Base-by-base conservation (phyloP, 495 filamentous ascomycete species). In the Durotheca rogersii region DNA sequence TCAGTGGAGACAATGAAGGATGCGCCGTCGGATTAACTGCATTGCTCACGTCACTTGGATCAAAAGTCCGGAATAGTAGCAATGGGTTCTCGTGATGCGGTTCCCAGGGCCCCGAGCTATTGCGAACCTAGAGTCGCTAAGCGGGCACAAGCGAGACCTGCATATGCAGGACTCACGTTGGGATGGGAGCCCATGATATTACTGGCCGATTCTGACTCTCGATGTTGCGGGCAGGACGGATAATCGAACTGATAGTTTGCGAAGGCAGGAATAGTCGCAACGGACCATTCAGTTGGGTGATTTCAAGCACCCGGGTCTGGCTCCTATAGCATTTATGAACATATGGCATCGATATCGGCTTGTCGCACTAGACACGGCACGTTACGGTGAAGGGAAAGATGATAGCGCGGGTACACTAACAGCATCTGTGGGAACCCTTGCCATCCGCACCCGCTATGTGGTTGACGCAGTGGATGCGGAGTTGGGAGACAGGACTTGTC, bases 1-100 rank as follows among this genome's bases (percentile, higher is more conserved):
- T n/a, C 4, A 2, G 17, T 38, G 30, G 20, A 44, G 45, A 58
- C 32, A 58, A 58, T 48, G 32, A 58, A 58, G 35, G 7, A n/a
- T n/a, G n/a, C n/a, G n/a, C n/a, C n/a, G n/a, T 17, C 19, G 41
- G 33, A 23, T 39, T 45, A 32, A 27, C 36, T 53, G 29, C 39
- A 37, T 40, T 10, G 20, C 23, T 17, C 12, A 29, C 32, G 29
- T 41, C 49, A 23, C 29, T 25, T 15, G 35, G 31, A 41, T 29
- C 29, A 39, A 14, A 19, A 9, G 25, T 2, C 25, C 18, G 7
- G 30, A 12, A 48, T 47, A 29, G 37, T 20, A 17, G 41, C 4
- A 12, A 29, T 39, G 17, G 40, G 31, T 45, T 19, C 34, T 40
- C 14, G 41, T 40, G 39, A 34, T 38, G 34, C 21, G 38, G 34